Evolutionary conservation across 495 filamentous ascomycete species (phyloP), one percentile per base, ranked within the genome.

Genomic region (Glarea lozoyensis): DNA sequence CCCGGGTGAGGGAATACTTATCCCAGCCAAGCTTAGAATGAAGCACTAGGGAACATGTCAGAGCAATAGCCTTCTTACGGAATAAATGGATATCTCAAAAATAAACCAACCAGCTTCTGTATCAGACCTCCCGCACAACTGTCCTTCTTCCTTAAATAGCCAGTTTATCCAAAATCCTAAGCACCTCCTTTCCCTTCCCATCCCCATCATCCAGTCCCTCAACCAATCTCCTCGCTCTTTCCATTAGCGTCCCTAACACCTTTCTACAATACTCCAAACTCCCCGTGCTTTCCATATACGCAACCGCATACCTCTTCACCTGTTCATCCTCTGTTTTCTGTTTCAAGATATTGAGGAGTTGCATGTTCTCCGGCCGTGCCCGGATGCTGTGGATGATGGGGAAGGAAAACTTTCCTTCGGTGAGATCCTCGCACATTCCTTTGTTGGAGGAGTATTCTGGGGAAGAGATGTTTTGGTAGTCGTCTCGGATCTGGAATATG

Each of bases 391-490:
- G 90, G 46, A 98, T 96, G 53, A 98, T 84, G 4, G 90, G 90
- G 58, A 94, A 97, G 19, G 83, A 89, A 68, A 97, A 98, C 73
- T 98, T 98, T 31, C 92, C 92, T 66, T 98, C 92, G 0, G 90
- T 96, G 48, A 98, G 64, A 60, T 98, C 92, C 68, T 98, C 92
- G 61, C 86, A 94, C 48, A 94, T 78, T 43, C 92, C 93, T 68
- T 97, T 98, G 53, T 92, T 90, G 36, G 79, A 66, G 36, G 83
- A 79, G 65, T 96, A 96, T 46, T 78, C 70, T 19, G 60, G 61
- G 40, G 71, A 77, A 34, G 65, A 82, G 15, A 98, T 76, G 59
- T 98, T 98, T 47, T 86, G 74, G 66, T 95, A 95, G 68, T 98
- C 92, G 62, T 98, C 92, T 53, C 85, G 83, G 67, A 96, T 94